A percentile compares a stretch with the other conserved stretches of the same genome.
These are phyloP conservation scores for Harrya chromipes DNA, from an alignment of 768 basidiomycete species.

Conservation along the genomic window DNA sequence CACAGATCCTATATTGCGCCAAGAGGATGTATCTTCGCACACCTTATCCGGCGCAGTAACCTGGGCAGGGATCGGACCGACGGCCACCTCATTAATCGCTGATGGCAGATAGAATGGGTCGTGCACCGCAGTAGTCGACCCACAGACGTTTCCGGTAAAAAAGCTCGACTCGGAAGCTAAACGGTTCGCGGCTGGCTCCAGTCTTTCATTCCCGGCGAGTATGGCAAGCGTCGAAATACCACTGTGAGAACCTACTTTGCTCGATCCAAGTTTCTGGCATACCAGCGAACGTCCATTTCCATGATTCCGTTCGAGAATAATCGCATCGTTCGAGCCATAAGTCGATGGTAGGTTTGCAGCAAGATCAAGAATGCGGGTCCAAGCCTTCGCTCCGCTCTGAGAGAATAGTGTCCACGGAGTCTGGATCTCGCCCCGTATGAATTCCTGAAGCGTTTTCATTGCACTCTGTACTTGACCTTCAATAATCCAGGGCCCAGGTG, in stretches of 20 bases:
- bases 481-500: slow-evolving; percentile 7
- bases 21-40: not conserved
- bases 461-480: not conserved
- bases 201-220: not conserved
- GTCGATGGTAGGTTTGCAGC: not conserved
- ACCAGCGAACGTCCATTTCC: not conserved
- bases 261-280: not conserved
- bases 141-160: not conserved
- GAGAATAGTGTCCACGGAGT: no score
- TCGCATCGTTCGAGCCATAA: not conserved
- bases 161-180: no score
- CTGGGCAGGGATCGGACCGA: not conserved
- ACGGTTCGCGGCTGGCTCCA: not conserved
- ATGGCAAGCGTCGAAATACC: not conserved
- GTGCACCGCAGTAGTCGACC: not conserved
- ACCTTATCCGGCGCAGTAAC: not conserved
- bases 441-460: not conserved
- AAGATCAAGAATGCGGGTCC: not conserved
- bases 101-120: not conserved
- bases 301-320: not conserved
- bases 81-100: not conserved
- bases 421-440: not conserved
- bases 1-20: no score
- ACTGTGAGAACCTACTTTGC: not conserved
- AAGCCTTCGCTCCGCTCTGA: not conserved